Evolutionary conservation across 257 asterid species (phyloP).

Genomic region (Forsythia viridissima): DNA sequence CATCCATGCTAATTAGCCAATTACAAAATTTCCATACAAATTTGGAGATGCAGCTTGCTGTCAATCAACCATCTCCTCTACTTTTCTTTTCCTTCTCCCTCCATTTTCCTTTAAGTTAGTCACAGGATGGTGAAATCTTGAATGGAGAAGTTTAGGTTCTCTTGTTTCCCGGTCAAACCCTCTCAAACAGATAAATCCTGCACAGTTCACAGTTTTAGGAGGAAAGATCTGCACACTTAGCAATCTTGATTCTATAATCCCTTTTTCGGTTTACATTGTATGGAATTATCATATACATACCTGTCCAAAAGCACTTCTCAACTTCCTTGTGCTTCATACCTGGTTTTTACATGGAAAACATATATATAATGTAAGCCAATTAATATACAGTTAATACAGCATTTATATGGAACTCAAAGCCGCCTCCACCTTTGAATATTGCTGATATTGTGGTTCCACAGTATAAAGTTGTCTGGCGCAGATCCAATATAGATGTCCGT

Average conservation of each 20-base stretch:
- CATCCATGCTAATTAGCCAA: no score
- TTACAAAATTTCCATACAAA: no score
- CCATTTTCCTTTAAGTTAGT: no score
- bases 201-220: neutral
- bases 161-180: constrained; percentile 29
- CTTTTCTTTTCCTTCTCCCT: no score
- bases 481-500: constrained; percentile 19
- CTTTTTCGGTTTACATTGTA: no score
- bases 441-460: constrained; percentile 33
- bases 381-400: no score
- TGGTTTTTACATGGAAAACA: constrained; percentile 9
- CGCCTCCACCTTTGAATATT: constrained; percentile 37
- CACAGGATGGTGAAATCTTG: constrained; percentile 25
- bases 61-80: no score
- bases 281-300: constrained; percentile 20
- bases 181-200: constrained; percentile 36
- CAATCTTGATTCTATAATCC: neutral
- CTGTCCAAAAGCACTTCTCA: constrained; percentile 29
- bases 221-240: neutral
- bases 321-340: constrained; percentile 34
- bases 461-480: constrained; percentile 23
- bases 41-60: no score
- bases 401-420: neutral
- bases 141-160: constrained; percentile 26
- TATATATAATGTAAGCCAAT: neutral